Base-by-base conservation (phyloP, 805 yeast species). In the Groenewaldozyma tartarivorans region DNA sequence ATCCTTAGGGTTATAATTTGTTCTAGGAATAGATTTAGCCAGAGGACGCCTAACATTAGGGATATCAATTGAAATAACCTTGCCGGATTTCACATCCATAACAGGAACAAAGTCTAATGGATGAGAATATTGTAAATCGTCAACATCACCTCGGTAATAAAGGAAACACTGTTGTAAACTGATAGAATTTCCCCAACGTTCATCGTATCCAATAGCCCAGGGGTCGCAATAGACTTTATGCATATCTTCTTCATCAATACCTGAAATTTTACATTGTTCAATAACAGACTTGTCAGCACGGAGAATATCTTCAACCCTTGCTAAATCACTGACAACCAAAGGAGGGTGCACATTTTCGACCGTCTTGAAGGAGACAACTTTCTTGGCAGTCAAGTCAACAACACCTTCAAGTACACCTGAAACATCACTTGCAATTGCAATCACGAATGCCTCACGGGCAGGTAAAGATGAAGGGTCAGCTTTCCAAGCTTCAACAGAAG, bases 81-180 rank as follows among this genome's bases (percentile, higher is more conserved):
- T 76, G 41, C 66, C 67, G 43, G 71, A 73, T 60, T 78, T 79
- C 63, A 81, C 77, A 61, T 81, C 92, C 46, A 81, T 79, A 56
- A 81, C 80, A 45, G 92, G 92, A 52, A 87, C 75, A 67, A 82
- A 81, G 60, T 82, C 90, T 53, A 81, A 71, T 21, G 92, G 88
- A 58, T 75, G 80, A 26, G 81, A 75, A 51, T 66, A 66, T 30
- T 50, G 52, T 34, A 86, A 79, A 60, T 81, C 92, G 57, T 81
- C 84, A 62, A 78, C 86, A 56, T 77, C 67, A 11, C 76, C 67
- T 66, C 87, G 72, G 72, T 79, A 82, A 68, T 79, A 81, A 71
- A 82, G 71, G 60, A 82, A 70, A 33, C 88, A 88, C 62, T 81
- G 92, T 62, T 81, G 90, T 47, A 81, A 70, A 63, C 92, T 71